These are phyloP conservation scores for Vigna unguiculata DNA, from an alignment of 306 rosid species.

Conservation along the genomic window DNA sequence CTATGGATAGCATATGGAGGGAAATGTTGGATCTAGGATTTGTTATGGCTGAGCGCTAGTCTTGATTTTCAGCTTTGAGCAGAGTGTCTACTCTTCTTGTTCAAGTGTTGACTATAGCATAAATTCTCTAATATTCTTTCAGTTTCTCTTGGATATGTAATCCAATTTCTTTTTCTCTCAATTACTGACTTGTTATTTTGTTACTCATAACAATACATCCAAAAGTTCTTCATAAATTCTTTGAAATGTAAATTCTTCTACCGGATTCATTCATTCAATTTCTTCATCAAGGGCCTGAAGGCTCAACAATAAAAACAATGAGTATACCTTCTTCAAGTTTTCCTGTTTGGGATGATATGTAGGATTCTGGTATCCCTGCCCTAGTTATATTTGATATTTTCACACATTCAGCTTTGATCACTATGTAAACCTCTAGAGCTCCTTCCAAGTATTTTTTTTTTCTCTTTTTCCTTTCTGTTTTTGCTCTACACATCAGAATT, in stretches of 20 bases:
- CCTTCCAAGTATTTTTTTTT: slow-evolving; percentile 43
- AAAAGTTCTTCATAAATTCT: slow-evolving; percentile 47
- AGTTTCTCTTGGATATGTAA: slow-evolving; percentile 48
- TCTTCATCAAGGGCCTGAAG: slow-evolving; percentile 49
- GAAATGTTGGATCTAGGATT: slow-evolving; percentile 55
- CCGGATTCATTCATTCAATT: slow-evolving; percentile 52
- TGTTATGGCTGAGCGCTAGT: slow-evolving; percentile 53
- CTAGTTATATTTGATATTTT: slow-evolving; percentile 41
- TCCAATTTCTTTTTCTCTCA: slow-evolving; percentile 43
- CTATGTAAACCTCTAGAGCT: slow-evolving; percentile 67
- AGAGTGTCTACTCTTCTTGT: slow-evolving; percentile 47
- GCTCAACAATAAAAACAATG: slow-evolving; percentile 46
- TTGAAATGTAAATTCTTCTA: slow-evolving; percentile 65
- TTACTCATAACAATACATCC: slow-evolving; percentile 44
- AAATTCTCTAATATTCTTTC: slow-evolving; percentile 34
- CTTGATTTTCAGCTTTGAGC: slow-evolving; percentile 52
- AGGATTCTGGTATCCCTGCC: slow-evolving; percentile 56
- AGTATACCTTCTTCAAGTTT: slow-evolving; percentile 47
- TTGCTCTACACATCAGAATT: slow-evolving; percentile 39
- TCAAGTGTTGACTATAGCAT: slow-evolving; percentile 23
- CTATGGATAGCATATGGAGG: slow-evolving; percentile 49
- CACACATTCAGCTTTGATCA: slow-evolving; percentile 49
- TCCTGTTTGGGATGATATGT: slow-evolving; percentile 50
- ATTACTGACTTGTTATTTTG: slow-evolving; percentile 51
- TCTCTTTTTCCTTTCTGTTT: slow-evolving; percentile 7